Evolutionary conservation across 345 rosid species (phyloP), one percentile per base, ranked within the genome.

Genomic region (Populus tremula): DNA sequence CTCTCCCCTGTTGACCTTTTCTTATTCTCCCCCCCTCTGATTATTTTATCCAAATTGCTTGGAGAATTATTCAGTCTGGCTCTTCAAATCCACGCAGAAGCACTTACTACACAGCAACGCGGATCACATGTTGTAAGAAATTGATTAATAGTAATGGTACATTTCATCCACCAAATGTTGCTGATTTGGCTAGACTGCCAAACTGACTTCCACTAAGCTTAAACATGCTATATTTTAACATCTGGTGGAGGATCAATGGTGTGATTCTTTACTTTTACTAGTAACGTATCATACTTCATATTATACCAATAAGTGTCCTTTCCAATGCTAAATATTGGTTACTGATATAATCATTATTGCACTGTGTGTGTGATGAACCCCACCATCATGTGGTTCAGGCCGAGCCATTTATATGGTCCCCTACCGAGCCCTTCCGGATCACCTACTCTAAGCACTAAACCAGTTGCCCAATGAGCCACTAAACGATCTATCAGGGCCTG

Each of bases 161-260:
- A 21, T 72, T 59, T 56, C 38, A 29, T 67, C 76, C 79, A 47
- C 43, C 53, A 53, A 68, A 56, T 66, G 67, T 8, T 59, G 61
- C 49, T 27, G 47, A 35, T 50, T 74, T 65, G 65, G 73, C 36
- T 69, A 54, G 47, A 35, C 77, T 43, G 78, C 76, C 79, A 23
- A 16, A 45, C 81, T 65, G 79, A 67, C 59, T 50, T 75, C 82
- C 86, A 80, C 84, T 72, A 73, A n/a, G 35, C 13, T 27, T 8
- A 18, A 4, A 21, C 1, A 29, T 36, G 47, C 17, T 49, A 62
- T n/a, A 36, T 12, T 65, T 20, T 41, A 71, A 20, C n/a, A 2
- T 56, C 50, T 64, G 21, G 61, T 47, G 38, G 27, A 67, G 50
- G 50, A 47, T 66, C 36, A 20, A 49, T 53, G 9, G 9, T 67